Percentiles rank a stretch among this genome's conserved stretches.
These are phyloP conservation scores for Ophioceras dolichostomum DNA, from an alignment of 2,329 filamentous ascomycete genomes.

Conservation along the genomic window DNA sequence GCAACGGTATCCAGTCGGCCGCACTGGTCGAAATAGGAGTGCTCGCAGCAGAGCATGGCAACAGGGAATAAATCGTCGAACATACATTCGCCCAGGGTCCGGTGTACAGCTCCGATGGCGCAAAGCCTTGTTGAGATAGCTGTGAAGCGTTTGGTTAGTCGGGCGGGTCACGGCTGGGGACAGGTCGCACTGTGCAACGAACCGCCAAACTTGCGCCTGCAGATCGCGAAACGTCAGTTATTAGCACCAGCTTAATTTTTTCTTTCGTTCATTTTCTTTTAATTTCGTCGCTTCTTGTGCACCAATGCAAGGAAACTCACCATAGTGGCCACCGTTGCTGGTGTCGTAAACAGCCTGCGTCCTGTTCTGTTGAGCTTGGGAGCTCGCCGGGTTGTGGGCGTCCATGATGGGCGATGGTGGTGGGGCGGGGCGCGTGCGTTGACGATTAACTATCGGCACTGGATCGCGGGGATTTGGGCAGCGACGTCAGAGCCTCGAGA, in stretches of 20 bases:
- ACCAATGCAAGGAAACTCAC: too few relatives aligned
- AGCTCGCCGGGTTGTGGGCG: conserved; percentile 35
- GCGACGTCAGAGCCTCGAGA: too few relatives aligned
- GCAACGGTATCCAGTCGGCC: too few relatives aligned
- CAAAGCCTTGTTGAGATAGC: conserved; percentile 79
- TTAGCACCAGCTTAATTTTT: neutral
- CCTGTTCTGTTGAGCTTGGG: conserved; percentile 44
- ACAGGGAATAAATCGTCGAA: neutral
- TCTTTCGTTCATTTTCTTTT: too few relatives aligned
- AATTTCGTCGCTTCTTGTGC: too few relatives aligned
- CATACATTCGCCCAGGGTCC: conserved; percentile 90
- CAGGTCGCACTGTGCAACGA: conserved; percentile 21
- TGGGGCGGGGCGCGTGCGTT: too few relatives aligned
- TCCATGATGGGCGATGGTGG: conserved; percentile 39
- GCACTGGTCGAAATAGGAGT: neutral
- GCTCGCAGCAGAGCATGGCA: conserved; percentile 1
- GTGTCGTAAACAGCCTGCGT: conserved; percentile 60
- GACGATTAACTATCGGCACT: too few relatives aligned
- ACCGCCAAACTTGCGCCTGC: conserved; percentile 58
- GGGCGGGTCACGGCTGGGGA: neutral
- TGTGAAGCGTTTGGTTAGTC: conserved; percentile 19
- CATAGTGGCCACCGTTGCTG: conserved; percentile 65
- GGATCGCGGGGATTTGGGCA: too few relatives aligned
- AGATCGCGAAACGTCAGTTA: conserved; percentile 1
- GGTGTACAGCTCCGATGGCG: conserved; percentile 86